Conservation (phyloP, 1,139 yeast species). For the Pneumocystis oryctolagi region DNA sequence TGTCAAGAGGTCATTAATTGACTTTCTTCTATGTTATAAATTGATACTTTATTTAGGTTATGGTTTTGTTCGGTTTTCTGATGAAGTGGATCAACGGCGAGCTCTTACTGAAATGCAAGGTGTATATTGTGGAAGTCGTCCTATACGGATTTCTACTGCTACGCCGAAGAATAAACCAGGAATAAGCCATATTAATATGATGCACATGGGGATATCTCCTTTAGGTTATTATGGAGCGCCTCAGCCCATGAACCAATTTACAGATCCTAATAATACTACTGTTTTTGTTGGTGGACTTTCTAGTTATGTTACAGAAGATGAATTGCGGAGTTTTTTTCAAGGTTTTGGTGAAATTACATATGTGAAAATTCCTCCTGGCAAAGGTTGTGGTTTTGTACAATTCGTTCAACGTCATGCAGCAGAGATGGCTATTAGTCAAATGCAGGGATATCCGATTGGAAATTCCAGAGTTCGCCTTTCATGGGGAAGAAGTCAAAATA, state of each 20-base stretch:
- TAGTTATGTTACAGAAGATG: constrained; percentile 59
- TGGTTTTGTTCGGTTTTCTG: constrained; percentile 76
- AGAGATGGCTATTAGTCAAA: constrained; percentile 72
- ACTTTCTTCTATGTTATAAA: background rate
- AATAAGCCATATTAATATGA: constrained; percentile 16
- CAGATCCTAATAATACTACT: constrained; percentile 76
- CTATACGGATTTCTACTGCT: constrained; percentile 63
- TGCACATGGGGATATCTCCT: constrained; percentile 17
- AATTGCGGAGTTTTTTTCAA: constrained; percentile 55
- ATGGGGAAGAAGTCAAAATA: constrained; percentile 59
- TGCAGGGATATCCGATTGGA: constrained; percentile 87
- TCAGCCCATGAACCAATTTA: constrained; percentile 36
- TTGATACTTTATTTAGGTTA: constrained; percentile 35
- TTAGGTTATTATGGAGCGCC: constrained; percentile 24
- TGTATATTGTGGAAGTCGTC: constrained; percentile 52
- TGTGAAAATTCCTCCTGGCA: constrained; percentile 80
- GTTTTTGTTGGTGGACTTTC: constrained; percentile 90
- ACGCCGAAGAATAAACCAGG: constrained; percentile 42
- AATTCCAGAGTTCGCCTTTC: constrained; percentile 72
- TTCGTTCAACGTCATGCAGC: constrained; percentile 68
- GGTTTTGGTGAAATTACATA: constrained; percentile 76
- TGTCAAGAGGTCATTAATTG: constrained; percentile 33
- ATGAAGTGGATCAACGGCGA: constrained; percentile 54
- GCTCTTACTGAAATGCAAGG: constrained; percentile 81
- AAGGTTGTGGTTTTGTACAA: constrained; percentile 88